Conservation (phyloP, 306 rosid genomes). For the Parietaria judaica region DNA sequence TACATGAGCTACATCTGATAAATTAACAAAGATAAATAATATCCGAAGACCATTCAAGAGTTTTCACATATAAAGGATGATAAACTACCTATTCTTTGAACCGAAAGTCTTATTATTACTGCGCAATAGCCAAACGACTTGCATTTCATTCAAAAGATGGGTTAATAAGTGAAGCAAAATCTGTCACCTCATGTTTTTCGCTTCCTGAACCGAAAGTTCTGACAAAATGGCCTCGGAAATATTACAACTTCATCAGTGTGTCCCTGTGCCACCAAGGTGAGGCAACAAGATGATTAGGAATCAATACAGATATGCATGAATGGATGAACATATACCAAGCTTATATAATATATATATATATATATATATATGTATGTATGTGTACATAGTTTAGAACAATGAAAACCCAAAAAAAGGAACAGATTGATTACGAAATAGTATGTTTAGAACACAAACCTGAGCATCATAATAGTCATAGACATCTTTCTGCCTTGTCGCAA, state of each 20-base stretch:
- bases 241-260: neutral
- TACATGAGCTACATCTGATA: no score
- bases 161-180: constrained; percentile 7
- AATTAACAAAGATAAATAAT: no score
- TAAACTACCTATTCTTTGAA: neutral
- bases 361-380: no score
- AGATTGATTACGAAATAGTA: no score
- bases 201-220: constrained; percentile 11
- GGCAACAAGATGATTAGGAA: neutral
- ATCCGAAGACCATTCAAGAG: no score
- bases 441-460: no score
- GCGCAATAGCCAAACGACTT: constrained; percentile 30
- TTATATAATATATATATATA: no score
- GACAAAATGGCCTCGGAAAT: constrained; percentile 1
- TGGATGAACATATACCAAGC: no score
- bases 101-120: constrained; percentile 15
- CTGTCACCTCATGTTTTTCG: constrained; percentile 7
- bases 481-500: no score
- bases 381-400: no score
- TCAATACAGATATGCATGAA: neutral
- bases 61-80: neutral
- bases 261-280: constrained; percentile 3
- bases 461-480: no score
- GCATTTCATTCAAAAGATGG: constrained; percentile 19
- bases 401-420: no score